Evolutionary conservation across 2,329 filamentous ascomycete species (phyloP).

Genomic region (Sporothrix mexicana): DNA sequence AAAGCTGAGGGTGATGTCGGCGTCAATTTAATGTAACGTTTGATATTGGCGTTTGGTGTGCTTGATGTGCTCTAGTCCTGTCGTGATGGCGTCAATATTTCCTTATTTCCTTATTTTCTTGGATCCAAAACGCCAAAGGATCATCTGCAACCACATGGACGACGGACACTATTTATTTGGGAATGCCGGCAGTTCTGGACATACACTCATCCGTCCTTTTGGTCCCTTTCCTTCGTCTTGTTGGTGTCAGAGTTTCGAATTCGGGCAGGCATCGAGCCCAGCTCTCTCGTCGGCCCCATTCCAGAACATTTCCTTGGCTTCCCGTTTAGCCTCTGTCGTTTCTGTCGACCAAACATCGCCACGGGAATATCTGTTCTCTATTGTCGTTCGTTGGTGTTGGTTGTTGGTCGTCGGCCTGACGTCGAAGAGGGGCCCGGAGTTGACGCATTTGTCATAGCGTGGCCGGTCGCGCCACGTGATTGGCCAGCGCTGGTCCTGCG

Average conservation of each 20-base stretch:
- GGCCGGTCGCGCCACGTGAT: background rate
- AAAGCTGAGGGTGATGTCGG: background rate
- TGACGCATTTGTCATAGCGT: constrained; percentile 29
- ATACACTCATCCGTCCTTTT: too few relatives aligned
- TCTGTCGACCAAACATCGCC: background rate
- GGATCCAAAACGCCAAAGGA: too few relatives aligned
- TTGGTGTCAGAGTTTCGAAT: background rate
- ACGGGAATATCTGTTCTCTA: background rate
- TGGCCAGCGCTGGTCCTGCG: background rate
- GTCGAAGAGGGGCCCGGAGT: constrained; percentile 23
- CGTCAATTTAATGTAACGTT: background rate
- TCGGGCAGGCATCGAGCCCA: background rate
- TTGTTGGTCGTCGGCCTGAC: background rate
- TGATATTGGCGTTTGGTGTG: background rate
- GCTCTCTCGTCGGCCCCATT: background rate
- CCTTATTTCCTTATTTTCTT: too few relatives aligned
- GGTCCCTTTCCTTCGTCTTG: too few relatives aligned
- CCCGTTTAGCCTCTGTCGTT: background rate
- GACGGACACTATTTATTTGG: background rate
- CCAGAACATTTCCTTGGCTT: background rate
- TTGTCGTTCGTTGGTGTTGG: background rate
- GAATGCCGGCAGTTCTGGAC: too few relatives aligned
- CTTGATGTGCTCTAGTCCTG: background rate
- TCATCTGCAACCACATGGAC: too few relatives aligned
- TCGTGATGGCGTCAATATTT: too few relatives aligned